Evolutionary conservation across 345 rosid genomes (phyloP).

Genomic region (Raphanus sativus): DNA sequence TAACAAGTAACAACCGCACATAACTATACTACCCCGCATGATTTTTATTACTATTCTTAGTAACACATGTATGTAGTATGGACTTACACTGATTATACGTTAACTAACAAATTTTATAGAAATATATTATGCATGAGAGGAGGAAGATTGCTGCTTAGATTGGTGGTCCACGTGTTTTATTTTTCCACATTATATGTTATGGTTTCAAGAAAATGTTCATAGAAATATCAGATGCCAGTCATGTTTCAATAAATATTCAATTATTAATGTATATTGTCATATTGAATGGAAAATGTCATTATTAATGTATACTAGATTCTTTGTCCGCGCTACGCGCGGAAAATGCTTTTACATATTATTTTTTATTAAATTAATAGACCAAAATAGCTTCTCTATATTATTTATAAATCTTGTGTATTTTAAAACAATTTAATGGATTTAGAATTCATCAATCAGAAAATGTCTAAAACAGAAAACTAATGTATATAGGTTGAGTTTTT

Average conservation of each 20-base stretch:
- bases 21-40: not conserved
- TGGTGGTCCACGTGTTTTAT: not conserved
- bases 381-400: no score
- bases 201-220: not conserved
- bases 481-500: no score
- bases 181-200: not conserved
- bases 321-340: no score
- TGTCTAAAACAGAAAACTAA: no score
- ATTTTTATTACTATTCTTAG: not conserved
- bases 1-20: not conserved
- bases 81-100: not conserved
- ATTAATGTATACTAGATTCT: no score
- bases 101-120: not conserved
- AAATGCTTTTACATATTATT: no score
- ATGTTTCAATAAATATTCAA: not conserved
- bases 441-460: no score
- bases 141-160: not conserved
- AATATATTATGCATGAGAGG: not conserved
- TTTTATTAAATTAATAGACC: no score
- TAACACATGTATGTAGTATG: not conserved
- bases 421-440: no score
- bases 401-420: no score
- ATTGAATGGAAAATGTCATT: not conserved
- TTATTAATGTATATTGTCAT: not conserved
- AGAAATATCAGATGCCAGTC: not conserved